phyloP scores from a whole-genome alignment of 2,329 filamentous ascomycete species.

The Biscogniauxia marginata region DNA sequence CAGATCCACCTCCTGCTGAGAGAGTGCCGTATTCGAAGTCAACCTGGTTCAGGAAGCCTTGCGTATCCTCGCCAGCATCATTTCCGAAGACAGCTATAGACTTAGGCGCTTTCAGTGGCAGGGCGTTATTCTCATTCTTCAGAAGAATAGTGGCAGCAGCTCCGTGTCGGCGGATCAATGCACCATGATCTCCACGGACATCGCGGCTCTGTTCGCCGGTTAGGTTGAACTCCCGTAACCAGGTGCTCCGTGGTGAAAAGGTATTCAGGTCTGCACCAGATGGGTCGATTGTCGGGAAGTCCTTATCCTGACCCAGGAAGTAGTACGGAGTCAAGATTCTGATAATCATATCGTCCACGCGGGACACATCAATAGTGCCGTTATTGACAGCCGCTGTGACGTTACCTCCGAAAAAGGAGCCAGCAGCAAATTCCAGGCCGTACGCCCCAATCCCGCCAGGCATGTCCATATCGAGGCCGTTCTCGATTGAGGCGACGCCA shows the following conservation, averaged over 20 bases:
- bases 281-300: slow-evolving; percentile 42
- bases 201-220: slow-evolving; percentile 53
- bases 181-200: slow-evolving; percentile 53
- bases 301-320: slow-evolving; percentile 46
- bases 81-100: slow-evolving; percentile 54
- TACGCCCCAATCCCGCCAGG: slow-evolving; percentile 41
- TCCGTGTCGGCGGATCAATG: slow-evolving; percentile 55
- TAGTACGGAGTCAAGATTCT: slow-evolving; percentile 57
- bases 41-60: slow-evolving; percentile 65
- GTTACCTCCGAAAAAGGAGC: slow-evolving; percentile 43
- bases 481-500: slow-evolving; percentile 36
- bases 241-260: slow-evolving; percentile 48
- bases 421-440: slow-evolving; percentile 23
- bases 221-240: slow-evolving; percentile 39
- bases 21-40: slow-evolving; percentile 61
- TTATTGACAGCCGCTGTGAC: slow-evolving; percentile 48
- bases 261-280: slow-evolving; percentile 49
- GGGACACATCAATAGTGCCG: slow-evolving; percentile 40
- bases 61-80: slow-evolving; percentile 64
- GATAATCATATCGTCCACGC: slow-evolving; percentile 46
- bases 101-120: slow-evolving; percentile 60
- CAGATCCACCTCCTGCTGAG: slow-evolving; percentile 59
- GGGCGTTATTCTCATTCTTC: slow-evolving; percentile 64
- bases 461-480: slow-evolving; percentile 46
- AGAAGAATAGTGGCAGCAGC: slow-evolving; percentile 63